These are phyloP conservation scores for Funneliformis mosseae DNA, from an alignment of 192 early-diverging fungal species.

Conservation along the genomic window DNA sequence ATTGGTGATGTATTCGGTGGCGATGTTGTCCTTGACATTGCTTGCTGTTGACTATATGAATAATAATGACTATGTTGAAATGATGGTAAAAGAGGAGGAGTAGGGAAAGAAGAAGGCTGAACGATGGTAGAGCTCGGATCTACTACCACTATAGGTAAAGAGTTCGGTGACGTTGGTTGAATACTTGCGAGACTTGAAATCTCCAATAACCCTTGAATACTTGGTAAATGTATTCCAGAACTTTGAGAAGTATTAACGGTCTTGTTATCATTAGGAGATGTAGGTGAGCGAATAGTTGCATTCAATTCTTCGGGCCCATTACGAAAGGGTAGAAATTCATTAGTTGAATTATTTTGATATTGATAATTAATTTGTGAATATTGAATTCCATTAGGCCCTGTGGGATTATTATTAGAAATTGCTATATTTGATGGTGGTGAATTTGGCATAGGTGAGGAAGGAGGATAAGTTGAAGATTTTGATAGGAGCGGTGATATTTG, in stretches of 20 bases:
- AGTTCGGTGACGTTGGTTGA: not conserved
- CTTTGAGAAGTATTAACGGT: not conserved
- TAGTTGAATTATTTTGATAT: not conserved
- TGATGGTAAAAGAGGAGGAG: not conserved
- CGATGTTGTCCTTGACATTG: not conserved
- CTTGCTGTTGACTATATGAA: not conserved
- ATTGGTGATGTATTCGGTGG: not conserved
- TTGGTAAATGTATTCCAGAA: slow-evolving; percentile 28
- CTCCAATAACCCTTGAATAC: slow-evolving; percentile 27
- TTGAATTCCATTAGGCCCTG: not conserved
- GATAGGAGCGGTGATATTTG: not conserved
- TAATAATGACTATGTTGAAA: slow-evolving; percentile 16
- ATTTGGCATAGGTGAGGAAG: not conserved
- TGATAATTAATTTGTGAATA: not conserved
- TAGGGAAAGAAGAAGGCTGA: not conserved
- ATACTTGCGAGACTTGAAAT: not conserved
- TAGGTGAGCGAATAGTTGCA: not conserved
- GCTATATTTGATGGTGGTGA: not conserved
- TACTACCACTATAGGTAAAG: not conserved
- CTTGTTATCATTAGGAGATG: not conserved
- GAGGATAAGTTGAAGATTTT: not conserved
- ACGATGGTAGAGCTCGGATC: not conserved
- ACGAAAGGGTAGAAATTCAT: not conserved
- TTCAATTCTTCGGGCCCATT: slow-evolving; percentile 3
- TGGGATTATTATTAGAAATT: not conserved